Evolutionary conservation across 768 basidiomycete genomes (phyloP), one percentile per base, ranked within the genome.

Genomic region (Mycena belliarum): DNA sequence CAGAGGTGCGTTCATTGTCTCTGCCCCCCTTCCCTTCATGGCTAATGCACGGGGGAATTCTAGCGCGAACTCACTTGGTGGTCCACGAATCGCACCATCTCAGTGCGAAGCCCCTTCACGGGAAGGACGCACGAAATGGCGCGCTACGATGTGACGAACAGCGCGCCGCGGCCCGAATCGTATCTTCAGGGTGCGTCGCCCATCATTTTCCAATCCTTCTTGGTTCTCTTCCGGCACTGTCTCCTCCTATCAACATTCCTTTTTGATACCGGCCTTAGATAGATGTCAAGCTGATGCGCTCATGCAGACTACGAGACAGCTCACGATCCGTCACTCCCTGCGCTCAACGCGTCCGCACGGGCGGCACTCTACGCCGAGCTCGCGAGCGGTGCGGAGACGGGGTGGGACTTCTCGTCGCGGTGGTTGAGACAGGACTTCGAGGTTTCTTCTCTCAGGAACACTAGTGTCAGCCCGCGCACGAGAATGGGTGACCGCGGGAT

Each of bases 81-180:
- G 29, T 6, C 29, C 9, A 15, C 33, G 33, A 88, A 96, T 64
- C 87, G 93, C 43, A 86, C 87, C 1, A 41, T 87, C 2, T 75
- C 76, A 61, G 81, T 95, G 45, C 83, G 70, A 6, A 88, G 87
- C 55, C 89, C 92, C 0, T 89, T 82, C 71, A 87, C 87, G 26
- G 83, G 85, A 52, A 70, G 78, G 42, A 89, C 81, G 0, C 81
- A 89, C 71, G 72, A 78, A 12, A 78, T 97, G 71, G 81, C 84
- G 32, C 88, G 74, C 44, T 96, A 93, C 66, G 74, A 81, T 9
- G 95, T 93, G 0, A 85, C 79, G 63, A 96, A 94, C 69, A 87
- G 75, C 18, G 94, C 93, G 2, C 95, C 95, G 38, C 80, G 95
- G 12, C 95, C 95, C 0, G 95, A 98, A 75, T 92, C 88, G 0